Conservation (phyloP, 345 rosid species). For the Citrus hindsii region DNA sequence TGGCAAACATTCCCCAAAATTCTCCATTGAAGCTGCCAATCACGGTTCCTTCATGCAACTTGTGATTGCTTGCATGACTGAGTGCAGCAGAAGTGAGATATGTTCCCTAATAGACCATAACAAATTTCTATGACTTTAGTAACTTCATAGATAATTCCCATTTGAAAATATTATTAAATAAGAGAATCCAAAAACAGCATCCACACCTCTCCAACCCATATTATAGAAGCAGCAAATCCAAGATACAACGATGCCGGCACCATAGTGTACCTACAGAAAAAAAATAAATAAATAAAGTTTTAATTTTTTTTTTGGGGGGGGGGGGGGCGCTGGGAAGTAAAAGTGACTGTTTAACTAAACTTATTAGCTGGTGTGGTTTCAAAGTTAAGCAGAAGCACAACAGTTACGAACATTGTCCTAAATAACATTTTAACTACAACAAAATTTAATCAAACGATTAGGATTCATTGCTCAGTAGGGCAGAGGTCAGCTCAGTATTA, state of each 20-base stretch:
- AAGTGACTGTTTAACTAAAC: no score
- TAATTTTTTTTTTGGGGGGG: no score
- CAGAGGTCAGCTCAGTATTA: no score
- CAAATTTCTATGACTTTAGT: neutral
- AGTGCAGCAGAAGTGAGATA: slow-evolving; percentile 85
- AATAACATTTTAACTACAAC: no score
- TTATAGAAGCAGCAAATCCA: slow-evolving; percentile 86
- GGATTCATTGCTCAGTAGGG: no score
- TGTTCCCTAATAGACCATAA: slow-evolving; percentile 59
- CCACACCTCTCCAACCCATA: slow-evolving; percentile 96
- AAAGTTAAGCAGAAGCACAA: neutral
- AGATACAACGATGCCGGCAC: slow-evolving; percentile 81
- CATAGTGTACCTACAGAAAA: slow-evolving; percentile 67
- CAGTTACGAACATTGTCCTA: neutral
- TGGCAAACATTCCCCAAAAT: slow-evolving; percentile 85
- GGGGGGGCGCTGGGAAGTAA: no score
- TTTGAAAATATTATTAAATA: neutral
- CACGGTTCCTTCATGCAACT: slow-evolving; percentile 63
- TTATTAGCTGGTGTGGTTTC: no score
- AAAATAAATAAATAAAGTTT: neutral
- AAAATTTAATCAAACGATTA: no score
- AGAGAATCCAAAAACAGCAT: slow-evolving; percentile 9
- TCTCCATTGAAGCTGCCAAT: slow-evolving; percentile 90
- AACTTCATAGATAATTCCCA: slow-evolving; percentile 1
- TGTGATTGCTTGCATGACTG: slow-evolving; percentile 59